Evolutionary conservation across 352 stramenopile genomes (phyloP).

Genomic region (Aphanomyces invadans): DNA sequence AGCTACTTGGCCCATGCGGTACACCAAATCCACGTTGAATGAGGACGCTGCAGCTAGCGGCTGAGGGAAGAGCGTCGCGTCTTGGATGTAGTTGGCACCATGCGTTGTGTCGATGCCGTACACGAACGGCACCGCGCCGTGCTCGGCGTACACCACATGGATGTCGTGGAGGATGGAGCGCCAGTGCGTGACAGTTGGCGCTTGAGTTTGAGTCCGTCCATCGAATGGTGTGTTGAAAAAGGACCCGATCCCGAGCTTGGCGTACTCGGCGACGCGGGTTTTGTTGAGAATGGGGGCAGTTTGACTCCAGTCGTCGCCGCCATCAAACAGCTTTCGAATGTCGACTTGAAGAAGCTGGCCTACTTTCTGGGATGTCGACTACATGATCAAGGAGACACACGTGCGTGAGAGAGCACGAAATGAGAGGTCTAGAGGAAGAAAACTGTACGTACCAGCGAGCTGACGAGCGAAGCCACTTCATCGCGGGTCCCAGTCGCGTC

Average conservation of each 20-base stretch:
- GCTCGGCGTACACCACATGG: conserved; percentile 64
- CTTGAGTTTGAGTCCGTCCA: background rate
- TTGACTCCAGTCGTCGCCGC: conserved; percentile 28
- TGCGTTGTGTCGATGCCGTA: conserved; percentile 90
- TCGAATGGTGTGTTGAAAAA: conserved; percentile 78
- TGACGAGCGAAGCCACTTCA: background rate
- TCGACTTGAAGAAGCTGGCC: conserved; percentile 90
- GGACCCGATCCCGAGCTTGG: conserved; percentile 76
- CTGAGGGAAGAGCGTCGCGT: conserved; percentile 77
- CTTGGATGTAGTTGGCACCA: conserved; percentile 80
- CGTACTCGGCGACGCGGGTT: conserved; percentile 53
- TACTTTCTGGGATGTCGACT: conserved; percentile 33
- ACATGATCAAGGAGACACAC: background rate
- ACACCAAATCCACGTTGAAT: conserved; percentile 79
- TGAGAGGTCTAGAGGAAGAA: too few species aligned
- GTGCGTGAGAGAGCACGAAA: background rate
- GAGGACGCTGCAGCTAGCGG: conserved; percentile 83
- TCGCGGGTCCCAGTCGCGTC: background rate
- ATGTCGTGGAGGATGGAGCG: conserved; percentile 60
- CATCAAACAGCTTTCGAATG: conserved; percentile 63
- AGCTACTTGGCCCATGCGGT: conserved; percentile 57
- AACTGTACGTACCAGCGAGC: background rate
- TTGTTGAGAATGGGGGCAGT: conserved; percentile 45
- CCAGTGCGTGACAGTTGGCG: conserved; percentile 62
- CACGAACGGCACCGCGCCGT: conserved; percentile 55